These are phyloP conservation scores for Erodium maritimum DNA, from an alignment of 345 rosid genomes.

Conservation along the genomic window DNA sequence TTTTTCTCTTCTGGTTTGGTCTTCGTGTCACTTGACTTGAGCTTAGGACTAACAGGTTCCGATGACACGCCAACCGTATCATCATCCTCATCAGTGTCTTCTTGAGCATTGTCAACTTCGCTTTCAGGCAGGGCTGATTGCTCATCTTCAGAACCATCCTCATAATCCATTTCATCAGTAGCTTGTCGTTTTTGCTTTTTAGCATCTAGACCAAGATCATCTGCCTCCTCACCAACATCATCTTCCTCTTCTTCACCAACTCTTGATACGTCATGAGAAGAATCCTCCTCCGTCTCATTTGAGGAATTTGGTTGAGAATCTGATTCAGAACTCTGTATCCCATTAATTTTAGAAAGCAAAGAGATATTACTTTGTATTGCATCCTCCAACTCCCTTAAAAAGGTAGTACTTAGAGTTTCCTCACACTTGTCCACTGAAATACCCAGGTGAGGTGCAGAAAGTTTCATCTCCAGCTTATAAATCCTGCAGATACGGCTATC, in stretches of 20 bases:
- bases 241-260: slow-evolving; percentile 31
- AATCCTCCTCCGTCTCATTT: slow-evolving; percentile 38
- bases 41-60: slow-evolving; percentile 3
- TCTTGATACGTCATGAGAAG: slow-evolving; percentile 19
- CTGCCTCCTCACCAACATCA: slow-evolving; percentile 30
- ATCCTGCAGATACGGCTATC: slow-evolving; percentile 30
- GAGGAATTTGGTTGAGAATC: slow-evolving; percentile 29
- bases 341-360: slow-evolving; percentile 59
- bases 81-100: slow-evolving; percentile 8
- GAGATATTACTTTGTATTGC: slow-evolving; percentile 60
- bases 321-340: slow-evolving; percentile 36
- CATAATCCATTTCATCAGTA: slow-evolving; percentile 71
- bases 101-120: slow-evolving; percentile 23
- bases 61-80: slow-evolving; percentile 6
- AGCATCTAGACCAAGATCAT: slow-evolving; percentile 83
- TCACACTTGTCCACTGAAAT: slow-evolving; percentile 48
- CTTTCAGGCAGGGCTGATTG: slow-evolving; percentile 22
- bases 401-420: slow-evolving; percentile 37
- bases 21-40: slow-evolving; percentile 21
- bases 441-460: slow-evolving; percentile 44
- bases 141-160: slow-evolving; percentile 41
- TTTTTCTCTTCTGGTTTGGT: slow-evolving; percentile 18
- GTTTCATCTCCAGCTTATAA: slow-evolving; percentile 76
- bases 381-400: slow-evolving; percentile 81
- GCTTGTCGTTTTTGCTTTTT: slow-evolving; percentile 44